A percentile compares a stretch with the other conserved stretches of the same genome.
Conservation (phyloP, 164 flowering plant species). For the Magnolia officinalis region DNA sequence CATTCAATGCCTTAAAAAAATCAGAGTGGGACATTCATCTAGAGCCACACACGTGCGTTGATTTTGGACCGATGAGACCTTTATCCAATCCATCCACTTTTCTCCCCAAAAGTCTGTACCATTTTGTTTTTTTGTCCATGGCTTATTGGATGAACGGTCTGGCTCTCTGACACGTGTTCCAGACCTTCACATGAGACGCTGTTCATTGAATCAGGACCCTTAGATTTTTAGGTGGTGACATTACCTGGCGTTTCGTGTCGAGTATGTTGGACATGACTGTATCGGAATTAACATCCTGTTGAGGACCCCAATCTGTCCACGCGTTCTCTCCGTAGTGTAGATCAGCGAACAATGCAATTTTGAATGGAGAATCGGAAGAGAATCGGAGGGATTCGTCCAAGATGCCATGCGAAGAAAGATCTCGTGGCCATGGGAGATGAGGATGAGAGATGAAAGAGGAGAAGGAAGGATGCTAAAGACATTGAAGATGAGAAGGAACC, state of each 20-base stretch:
- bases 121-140: not conserved
- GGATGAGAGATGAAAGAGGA: too few species aligned
- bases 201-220: not conserved
- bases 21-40: too few species aligned
- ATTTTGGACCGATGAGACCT: too few species aligned
- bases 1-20: too few species aligned
- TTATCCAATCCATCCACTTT: not conserved
- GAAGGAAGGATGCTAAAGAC: too few species aligned
- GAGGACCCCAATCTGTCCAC: slow-evolving; percentile 87
- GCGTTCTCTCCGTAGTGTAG: slow-evolving; percentile 82
- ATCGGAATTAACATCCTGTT: slow-evolving; percentile 56
- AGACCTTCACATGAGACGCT: not conserved
- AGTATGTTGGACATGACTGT: slow-evolving; percentile 66
- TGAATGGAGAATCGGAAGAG: slow-evolving; percentile 38
- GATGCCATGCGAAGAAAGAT: too few species aligned
- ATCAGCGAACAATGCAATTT: slow-evolving; percentile 77
- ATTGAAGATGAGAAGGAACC: too few species aligned
- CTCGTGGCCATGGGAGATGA: too few species aligned
- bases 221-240: not conserved
- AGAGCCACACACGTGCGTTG: too few species aligned
- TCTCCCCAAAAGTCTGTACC: not conserved
- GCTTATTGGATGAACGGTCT: too few species aligned
- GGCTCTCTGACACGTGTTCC: too few species aligned
- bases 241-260: slow-evolving; percentile 67
- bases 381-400: too few species aligned